Base-by-base conservation (phyloP, 176 grass and related monocot species). In the Raddia distichophylla region DNA sequence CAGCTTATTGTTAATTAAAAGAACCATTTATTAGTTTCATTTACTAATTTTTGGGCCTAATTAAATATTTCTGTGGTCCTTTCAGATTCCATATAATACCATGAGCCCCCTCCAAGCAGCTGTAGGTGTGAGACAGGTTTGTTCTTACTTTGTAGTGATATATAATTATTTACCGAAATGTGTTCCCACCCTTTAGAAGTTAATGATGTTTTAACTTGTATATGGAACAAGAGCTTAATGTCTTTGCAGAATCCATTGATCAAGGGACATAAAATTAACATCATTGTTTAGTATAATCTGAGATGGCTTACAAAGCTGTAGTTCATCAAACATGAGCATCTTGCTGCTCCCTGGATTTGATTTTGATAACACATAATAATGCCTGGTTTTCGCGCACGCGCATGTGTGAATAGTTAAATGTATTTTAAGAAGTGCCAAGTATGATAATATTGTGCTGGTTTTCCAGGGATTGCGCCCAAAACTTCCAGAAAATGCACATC, bases 41-140 rank as follows among this genome's bases (percentile, higher is more conserved):
- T 40, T 59, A 53, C 8, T 18, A 57, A 48, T 66, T 20, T 18
- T 18, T 37, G 34, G 52, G 67, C 20, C 12, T 44, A 84, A 15
- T 53, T 53, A 5, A 69, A 83, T 60, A 68, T 48, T 58, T 60
- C 58, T 76, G 71, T 56, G 18, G 62, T 67, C n/a, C 32, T 73
- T 82, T 1, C 76, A 96, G 93, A 92, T 92, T 62, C 93, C 93
- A 60, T 95, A 90, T 85, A 84, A 74, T 86, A 75, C 37, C 67
- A 88, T 96, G 93, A 96, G 78, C 68, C 93, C 93, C 9, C 71
- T 96, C 56, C 93, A 96, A 84, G 93, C 90, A 27, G 93, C 93
- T 60, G 22, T 90, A 37, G 90, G 88, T 42, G 93, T 96, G 71
- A 90, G 88, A 60, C 88, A 96, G 86, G 90, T 93, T 14, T 51